These are phyloP conservation scores for Verticillium tricorpus DNA, from an alignment of 2,329 filamentous ascomycete species.

Conservation along the genomic window DNA sequence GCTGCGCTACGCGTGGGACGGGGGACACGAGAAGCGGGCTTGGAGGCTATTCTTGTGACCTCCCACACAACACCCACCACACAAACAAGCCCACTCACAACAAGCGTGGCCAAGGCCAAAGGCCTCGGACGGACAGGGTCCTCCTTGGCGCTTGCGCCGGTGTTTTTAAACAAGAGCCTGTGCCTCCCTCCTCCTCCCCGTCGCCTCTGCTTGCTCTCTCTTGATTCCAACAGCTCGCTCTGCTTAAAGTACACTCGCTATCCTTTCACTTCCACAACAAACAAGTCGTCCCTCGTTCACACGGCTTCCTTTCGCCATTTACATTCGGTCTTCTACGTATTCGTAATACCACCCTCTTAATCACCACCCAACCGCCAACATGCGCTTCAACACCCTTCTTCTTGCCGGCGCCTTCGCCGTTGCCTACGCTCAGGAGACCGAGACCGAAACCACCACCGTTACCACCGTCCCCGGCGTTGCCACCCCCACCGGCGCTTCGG, in stretches of 20 bases:
- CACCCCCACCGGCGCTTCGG: constrained; percentile 20
- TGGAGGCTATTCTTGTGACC: not conserved
- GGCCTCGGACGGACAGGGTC: constrained; percentile 1
- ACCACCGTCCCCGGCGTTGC: constrained; percentile 17
- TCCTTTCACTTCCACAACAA: not conserved
- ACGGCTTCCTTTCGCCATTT: constrained; percentile 2
- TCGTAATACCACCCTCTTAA: constrained; percentile 16
- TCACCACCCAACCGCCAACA: constrained; percentile 32
- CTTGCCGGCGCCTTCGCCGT: constrained; percentile 41
- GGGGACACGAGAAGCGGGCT: not conserved
- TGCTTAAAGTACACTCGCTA: not conserved
- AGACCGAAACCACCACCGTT: constrained; percentile 14
- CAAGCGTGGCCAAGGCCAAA: not conserved
- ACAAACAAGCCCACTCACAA: not conserved
- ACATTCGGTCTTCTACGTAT: constrained; percentile 9
- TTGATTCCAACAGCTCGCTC: not conserved
- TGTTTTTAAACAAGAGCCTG: constrained; percentile 5
- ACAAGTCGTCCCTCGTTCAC: constrained; percentile 5
- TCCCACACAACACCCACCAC: not conserved
- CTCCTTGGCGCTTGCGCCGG: constrained; percentile 3
- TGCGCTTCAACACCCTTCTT: constrained; percentile 52
- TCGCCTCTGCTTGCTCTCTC: not conserved
- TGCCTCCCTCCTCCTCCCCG: not conserved
- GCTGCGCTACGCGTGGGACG: not conserved
- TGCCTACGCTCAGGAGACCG: constrained; percentile 32